Percentiles rank a stretch among this genome's conserved stretches.
Conservation (phyloP, 768 basidiomycete species). For the Rhizopogon salebrosus region DNA sequence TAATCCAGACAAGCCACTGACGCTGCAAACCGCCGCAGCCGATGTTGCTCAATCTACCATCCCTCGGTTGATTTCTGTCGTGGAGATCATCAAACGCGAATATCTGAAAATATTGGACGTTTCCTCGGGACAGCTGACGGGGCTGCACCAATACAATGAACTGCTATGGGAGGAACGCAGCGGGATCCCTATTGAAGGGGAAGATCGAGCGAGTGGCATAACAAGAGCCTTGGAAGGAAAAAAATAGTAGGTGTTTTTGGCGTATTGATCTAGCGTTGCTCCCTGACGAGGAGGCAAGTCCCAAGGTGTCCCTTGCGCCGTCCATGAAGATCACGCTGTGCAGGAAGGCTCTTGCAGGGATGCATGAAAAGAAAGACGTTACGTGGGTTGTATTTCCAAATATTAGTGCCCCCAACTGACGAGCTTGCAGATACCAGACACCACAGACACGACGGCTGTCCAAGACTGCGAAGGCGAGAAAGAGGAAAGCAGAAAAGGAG, state of each 20-base stretch:
- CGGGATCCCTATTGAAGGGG: slow-evolving; percentile 25
- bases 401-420: slow-evolving; percentile 5
- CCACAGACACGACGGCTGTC: slow-evolving; percentile 49
- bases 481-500: slow-evolving; percentile 40
- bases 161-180: slow-evolving; percentile 41
- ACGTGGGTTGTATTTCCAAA: slow-evolving; percentile 37
- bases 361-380: slow-evolving; percentile 33
- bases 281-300: slow-evolving; percentile 27
- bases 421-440: slow-evolving; percentile 46
- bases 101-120: slow-evolving; percentile 51
- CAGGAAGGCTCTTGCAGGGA: slow-evolving; percentile 34
- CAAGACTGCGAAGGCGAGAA: slow-evolving; percentile 52
- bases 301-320: slow-evolving; percentile 51
- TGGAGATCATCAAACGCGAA: slow-evolving; percentile 83
- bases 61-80: slow-evolving; percentile 69
- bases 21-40: slow-evolving; percentile 56
- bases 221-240: slow-evolving; percentile 47
- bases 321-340: slow-evolving; percentile 71
- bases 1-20: slow-evolving; percentile 42
- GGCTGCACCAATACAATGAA: slow-evolving; percentile 77
- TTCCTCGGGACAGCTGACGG: slow-evolving; percentile 38
- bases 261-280: background rate
- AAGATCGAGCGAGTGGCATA: slow-evolving; percentile 23
- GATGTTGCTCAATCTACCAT: slow-evolving; percentile 32
- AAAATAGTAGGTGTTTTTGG: slow-evolving; percentile 45